Evolutionary conservation across 2,329 filamentous ascomycete species (phyloP).

Genomic region (Exophiala oligosperma): DNA sequence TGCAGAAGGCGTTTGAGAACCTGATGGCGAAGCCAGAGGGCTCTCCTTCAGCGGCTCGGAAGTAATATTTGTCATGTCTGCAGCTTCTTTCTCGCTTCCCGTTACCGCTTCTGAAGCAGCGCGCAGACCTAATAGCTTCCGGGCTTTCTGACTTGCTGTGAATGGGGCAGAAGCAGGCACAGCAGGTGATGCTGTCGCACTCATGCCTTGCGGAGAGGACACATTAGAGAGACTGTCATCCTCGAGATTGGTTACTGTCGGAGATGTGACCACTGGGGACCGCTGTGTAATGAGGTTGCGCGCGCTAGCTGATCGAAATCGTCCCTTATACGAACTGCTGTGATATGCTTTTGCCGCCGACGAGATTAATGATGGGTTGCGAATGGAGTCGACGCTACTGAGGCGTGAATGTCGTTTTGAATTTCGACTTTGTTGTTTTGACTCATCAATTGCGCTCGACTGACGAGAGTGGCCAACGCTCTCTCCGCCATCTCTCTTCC

Average conservation of each 20-base stretch:
- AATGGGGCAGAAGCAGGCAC: conserved; percentile 49
- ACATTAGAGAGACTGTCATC: conserved; percentile 34
- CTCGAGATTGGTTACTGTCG: conserved; percentile 59
- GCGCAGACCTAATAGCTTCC: conserved; percentile 68
- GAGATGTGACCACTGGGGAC: conserved; percentile 46
- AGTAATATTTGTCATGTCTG: conserved; percentile 41
- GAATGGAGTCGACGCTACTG: conserved; percentile 73
- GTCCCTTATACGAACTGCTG: conserved; percentile 50
- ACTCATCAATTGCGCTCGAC: conserved; percentile 75
- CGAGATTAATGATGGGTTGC: conserved; percentile 50
- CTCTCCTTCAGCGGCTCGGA: conserved; percentile 53
- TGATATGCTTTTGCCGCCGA: conserved; percentile 70
- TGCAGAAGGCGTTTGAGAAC: conserved; percentile 66
- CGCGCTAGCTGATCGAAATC: conserved; percentile 63
- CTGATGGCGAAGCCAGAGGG: conserved; percentile 62
- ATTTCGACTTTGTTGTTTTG: conserved; percentile 58
- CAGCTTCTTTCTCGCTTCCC: conserved; percentile 52
- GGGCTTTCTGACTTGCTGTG: conserved; percentile 59
- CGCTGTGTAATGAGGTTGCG: conserved; percentile 46
- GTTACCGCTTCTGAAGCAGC: conserved; percentile 76
- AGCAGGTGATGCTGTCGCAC: conserved; percentile 53
- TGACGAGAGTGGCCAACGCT: conserved; percentile 61
- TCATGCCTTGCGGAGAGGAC: conserved; percentile 48
- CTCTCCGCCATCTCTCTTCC: conserved; percentile 61
- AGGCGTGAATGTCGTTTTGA: conserved; percentile 74